A percentile compares a stretch with the other conserved stretches of the same genome.
These are phyloP conservation scores for Delphinella strobiligena DNA, from an alignment of 2,329 filamentous ascomycete species.

Conservation along the genomic window DNA sequence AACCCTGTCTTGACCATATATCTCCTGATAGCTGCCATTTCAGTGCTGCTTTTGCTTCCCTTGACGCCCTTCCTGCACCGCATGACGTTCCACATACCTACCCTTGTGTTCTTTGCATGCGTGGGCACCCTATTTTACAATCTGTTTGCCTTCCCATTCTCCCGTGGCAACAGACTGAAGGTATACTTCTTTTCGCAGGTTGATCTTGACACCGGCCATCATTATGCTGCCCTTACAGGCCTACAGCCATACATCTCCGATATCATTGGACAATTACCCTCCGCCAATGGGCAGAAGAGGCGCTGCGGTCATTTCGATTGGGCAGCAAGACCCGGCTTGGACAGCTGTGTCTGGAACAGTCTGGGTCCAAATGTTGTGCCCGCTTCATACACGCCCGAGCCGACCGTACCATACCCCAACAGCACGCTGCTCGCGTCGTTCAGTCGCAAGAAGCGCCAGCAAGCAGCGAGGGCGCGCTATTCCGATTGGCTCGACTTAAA, in stretches of 20 bases:
- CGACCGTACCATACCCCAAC: slow-evolving; percentile 8
- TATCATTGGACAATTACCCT: slow-evolving; percentile 59
- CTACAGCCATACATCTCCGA: slow-evolving; percentile 53
- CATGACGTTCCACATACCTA: slow-evolving; percentile 68
- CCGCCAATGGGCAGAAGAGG: slow-evolving; percentile 47
- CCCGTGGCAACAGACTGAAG: slow-evolving; percentile 65
- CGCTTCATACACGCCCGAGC: slow-evolving; percentile 1
- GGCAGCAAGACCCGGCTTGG: slow-evolving; percentile 38
- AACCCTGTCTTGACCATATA: slow-evolving; percentile 61
- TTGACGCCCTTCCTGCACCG: slow-evolving; percentile 77
- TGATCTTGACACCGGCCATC: slow-evolving; percentile 58
- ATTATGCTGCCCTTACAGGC: slow-evolving; percentile 57
- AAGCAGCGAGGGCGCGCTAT: background rate
- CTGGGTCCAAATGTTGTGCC: slow-evolving; percentile 51
- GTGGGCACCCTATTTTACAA: slow-evolving; percentile 73
- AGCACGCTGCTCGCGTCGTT: slow-evolving; percentile 16
- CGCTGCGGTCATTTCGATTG: slow-evolving; percentile 27
- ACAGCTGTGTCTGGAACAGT: slow-evolving; percentile 60
- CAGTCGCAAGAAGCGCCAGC: background rate
- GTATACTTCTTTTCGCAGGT: slow-evolving; percentile 75
- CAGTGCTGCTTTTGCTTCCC: slow-evolving; percentile 62
- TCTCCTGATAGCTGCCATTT: slow-evolving; percentile 53
- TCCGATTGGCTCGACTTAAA: slow-evolving; percentile 54
- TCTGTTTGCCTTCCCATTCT: slow-evolving; percentile 79
- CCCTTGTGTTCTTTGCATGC: slow-evolving; percentile 63